phyloP scores from a whole-genome alignment of 495 filamentous ascomycete genomes.

The Penicillium paradoxum region DNA sequence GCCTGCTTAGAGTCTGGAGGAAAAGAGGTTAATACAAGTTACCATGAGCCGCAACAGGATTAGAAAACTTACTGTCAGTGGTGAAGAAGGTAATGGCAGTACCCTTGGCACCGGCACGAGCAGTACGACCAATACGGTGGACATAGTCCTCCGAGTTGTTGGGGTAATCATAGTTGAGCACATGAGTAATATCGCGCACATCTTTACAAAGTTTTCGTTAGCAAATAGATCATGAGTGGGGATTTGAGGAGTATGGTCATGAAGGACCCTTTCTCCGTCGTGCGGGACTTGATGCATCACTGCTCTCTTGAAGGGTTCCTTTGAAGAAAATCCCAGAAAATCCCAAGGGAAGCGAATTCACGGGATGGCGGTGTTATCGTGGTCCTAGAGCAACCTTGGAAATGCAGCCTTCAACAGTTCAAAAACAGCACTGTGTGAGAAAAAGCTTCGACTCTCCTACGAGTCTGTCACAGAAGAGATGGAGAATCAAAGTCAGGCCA shows the following conservation, averaged over 20 bases:
- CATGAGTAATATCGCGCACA: conserved; percentile 99
- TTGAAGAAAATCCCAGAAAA: conserved; percentile 55
- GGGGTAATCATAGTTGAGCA: conserved; percentile 99
- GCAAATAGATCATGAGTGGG: conserved; percentile 52
- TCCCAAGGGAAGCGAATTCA: conserved; percentile 47
- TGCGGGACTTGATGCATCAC: conserved; percentile 66
- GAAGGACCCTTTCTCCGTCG: conserved; percentile 53
- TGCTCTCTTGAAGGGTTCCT: conserved; percentile 60
- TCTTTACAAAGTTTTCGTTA: conserved; percentile 90
- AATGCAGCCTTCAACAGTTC: conserved; percentile 63
- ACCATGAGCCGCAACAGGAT: conserved; percentile 15
- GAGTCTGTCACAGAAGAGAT: conserved; percentile 62
- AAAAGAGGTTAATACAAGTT: conserved; percentile 23
- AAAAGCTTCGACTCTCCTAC: conserved; percentile 66
- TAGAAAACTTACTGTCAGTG: conserved; percentile 79
- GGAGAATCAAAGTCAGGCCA: conserved; percentile 55
- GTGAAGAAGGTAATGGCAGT: conserved; percentile 94
- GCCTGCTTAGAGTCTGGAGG: conserved; percentile 85
- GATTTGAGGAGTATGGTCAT: conserved; percentile 44
- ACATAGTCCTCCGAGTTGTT: conserved; percentile 99
- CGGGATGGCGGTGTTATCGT: conserved; percentile 56
- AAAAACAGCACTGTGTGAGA: conserved; percentile 50
- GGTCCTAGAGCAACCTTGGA: conserved; percentile 67
- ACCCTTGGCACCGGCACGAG: conserved; percentile 84
- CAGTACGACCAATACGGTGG: conserved; percentile 92